These are phyloP conservation scores for Citrus reticulata DNA, from an alignment of 345 rosid species.

Conservation along the genomic window DNA sequence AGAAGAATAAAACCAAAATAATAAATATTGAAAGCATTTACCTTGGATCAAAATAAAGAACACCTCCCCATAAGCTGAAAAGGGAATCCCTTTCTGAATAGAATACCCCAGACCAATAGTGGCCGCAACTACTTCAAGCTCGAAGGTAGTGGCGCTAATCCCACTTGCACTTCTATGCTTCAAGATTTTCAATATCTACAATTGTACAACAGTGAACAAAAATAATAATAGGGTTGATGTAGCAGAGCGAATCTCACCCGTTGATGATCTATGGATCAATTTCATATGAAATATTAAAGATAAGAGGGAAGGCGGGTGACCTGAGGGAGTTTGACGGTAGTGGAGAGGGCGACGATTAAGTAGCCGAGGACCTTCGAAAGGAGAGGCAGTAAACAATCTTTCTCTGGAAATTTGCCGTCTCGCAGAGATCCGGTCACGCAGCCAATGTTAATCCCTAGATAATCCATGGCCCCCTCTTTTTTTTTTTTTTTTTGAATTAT, in stretches of 20 bases:
- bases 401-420: conserved; percentile 55
- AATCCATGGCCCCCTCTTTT: conserved; percentile 35
- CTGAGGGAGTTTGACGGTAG: conserved; percentile 97
- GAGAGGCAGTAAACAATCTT: conserved; percentile 83
- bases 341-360: conserved; percentile 83
- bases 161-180: conserved; percentile 77
- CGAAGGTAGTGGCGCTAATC: conserved; percentile 72
- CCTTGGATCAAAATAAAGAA: conserved; percentile 88
- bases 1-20: not conserved
- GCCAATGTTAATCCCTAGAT: conserved; percentile 65
- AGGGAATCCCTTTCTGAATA: conserved; percentile 86
- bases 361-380: conserved; percentile 96
- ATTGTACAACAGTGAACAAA: not conserved
- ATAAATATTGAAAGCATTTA: conserved; percentile 2
- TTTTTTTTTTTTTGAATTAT: not conserved
- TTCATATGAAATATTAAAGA: too few species aligned
- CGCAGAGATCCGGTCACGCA: conserved; percentile 71
- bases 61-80: conserved; percentile 93
- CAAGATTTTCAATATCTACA: conserved; percentile 81
- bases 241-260: too few species aligned
- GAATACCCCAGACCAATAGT: conserved; percentile 92
- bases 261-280: too few species aligned
- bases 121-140: conserved; percentile 88
- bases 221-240: not conserved
- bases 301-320: conserved; percentile 13